Conservation (phyloP, 176 grass and related monocot genomes). For the Calamus simplicifolius region DNA sequence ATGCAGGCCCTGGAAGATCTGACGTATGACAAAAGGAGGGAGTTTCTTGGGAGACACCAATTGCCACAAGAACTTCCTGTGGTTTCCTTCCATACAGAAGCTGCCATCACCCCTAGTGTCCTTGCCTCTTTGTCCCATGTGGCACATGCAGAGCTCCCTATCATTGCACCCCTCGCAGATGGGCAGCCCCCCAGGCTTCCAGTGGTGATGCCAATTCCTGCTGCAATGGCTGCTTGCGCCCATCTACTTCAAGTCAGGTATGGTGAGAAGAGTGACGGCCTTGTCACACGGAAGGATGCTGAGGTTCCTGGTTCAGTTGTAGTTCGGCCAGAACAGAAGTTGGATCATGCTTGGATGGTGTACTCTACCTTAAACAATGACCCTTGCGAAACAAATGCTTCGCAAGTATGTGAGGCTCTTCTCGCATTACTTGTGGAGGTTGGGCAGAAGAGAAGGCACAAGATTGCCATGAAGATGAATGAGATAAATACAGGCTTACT, state of each 20-base stretch:
- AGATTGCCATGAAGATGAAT: constrained; percentile 72
- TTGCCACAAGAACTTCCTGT: constrained; percentile 58
- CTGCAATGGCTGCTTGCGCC: constrained; percentile 77
- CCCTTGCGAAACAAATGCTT: constrained; percentile 55
- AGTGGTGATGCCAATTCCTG: constrained; percentile 71
- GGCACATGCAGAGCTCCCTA: constrained; percentile 71
- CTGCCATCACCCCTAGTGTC: constrained; percentile 56
- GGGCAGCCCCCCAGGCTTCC: constrained; percentile 52
- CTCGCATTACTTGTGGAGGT: constrained; percentile 72
- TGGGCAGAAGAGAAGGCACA: constrained; percentile 63
- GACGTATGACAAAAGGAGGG: constrained; percentile 66
- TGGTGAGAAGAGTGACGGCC: constrained; percentile 80
- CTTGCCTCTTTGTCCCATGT: constrained; percentile 77
- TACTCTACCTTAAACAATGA: constrained; percentile 70
- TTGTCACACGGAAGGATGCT: constrained; percentile 66
- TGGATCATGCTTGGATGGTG: constrained; percentile 94
- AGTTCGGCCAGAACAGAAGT: constrained; percentile 53
- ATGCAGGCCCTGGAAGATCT: constrained; percentile 74
- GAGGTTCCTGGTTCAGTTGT: constrained; percentile 69
- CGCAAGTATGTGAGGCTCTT: constrained; percentile 78
- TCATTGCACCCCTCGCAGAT: constrained; percentile 22
- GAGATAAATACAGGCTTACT: constrained; percentile 1
- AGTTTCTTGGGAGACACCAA: constrained; percentile 50
- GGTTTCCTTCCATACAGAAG: constrained; percentile 90
- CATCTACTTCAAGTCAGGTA: constrained; percentile 70